Base-by-base conservation (phyloP, 257 asterid species). In the Capsicum pubescens region DNA sequence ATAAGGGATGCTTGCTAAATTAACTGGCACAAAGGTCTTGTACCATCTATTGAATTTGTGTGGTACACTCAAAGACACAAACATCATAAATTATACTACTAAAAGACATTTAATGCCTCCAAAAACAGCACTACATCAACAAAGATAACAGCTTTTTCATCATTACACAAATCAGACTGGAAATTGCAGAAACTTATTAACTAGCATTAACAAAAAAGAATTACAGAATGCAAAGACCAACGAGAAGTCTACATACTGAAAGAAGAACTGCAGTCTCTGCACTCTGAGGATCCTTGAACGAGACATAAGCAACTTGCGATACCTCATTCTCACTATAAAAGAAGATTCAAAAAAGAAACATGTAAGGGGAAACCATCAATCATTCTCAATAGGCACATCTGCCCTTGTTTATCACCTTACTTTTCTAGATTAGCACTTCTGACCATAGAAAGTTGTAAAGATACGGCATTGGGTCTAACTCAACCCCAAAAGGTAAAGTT, bases 181-280 rank as follows among this genome's bases (percentile, higher is more conserved):
- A 21, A 79, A 16, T 55, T 52, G 3, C 12, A 58, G 70, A 54
- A 19, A 60, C 55, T 72, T 72, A 6, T 50, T 12, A 19, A 72
- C 80, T 69, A 69, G 14, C 70, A 63, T 21, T 63, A 21, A 69
- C 32, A 42, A 70, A 36, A 42, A 68, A 1, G 4, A 14, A 7
- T 9, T 8, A 16, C 56, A 4, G 17, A 44, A 69, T 69, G 78
- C 9, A 4, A 21, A 52, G 61, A 76, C 21, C 46, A 46, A 80
- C 10, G 78, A 12, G 82, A 83, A 85, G 88, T 8, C 1, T 13
- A 58, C 81, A 52, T 90, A 92, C 95, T 89, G 94, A 87, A 86
- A 92, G 92, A 84, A 92, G 95, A 68, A 90, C 92, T 52, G 95
- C 95, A 57, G 92, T 90, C 87, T 88, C 93, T 57, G 93, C 92